phyloP scores from a whole-genome alignment of 1,284 basidiomycete genomes.

The Trametes pubescens region DNA sequence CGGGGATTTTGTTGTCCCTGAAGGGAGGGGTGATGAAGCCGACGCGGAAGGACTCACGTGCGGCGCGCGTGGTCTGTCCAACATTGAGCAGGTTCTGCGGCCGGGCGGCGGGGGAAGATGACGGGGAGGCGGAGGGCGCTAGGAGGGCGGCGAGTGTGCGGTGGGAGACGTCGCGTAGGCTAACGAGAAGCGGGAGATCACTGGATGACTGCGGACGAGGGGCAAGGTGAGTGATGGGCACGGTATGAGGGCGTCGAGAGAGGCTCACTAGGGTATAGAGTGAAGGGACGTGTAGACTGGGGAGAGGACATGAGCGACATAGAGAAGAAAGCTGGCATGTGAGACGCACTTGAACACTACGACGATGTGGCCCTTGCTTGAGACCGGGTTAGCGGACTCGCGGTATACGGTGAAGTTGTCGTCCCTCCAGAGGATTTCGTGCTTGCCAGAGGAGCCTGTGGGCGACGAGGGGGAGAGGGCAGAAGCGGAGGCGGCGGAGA shows the following conservation, averaged over 20 bases:
- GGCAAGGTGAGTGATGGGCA: constrained; percentile 4
- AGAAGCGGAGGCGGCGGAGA: constrained; percentile 57
- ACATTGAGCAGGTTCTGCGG: constrained; percentile 19
- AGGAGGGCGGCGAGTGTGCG: constrained; percentile 61
- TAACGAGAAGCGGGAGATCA: constrained; percentile 74
- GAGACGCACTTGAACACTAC: constrained; percentile 75
- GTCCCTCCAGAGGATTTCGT: constrained; percentile 75
- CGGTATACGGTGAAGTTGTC: constrained; percentile 78
- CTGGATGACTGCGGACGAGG: constrained; percentile 64
- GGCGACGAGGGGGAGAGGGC: constrained; percentile 54
- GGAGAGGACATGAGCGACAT: background rate
- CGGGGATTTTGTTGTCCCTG: constrained; percentile 75
- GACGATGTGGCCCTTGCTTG: constrained; percentile 72
- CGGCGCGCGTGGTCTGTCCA: constrained; percentile 11
- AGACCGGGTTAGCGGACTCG: constrained; percentile 72
- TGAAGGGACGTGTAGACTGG: constrained; percentile 77
- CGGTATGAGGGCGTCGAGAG: too few relatives aligned
- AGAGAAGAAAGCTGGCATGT: constrained; percentile 9
- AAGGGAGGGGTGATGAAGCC: constrained; percentile 82
- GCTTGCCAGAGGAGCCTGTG: constrained; percentile 52
- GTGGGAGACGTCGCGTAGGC: constrained; percentile 64
- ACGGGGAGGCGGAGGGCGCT: constrained; percentile 45
- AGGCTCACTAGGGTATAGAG: constrained; percentile 70
- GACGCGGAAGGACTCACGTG: constrained; percentile 55
- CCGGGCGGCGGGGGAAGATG: constrained; percentile 34